Conservation (phyloP, 305 asterid genomes). For the Ruellia speciosa region DNA sequence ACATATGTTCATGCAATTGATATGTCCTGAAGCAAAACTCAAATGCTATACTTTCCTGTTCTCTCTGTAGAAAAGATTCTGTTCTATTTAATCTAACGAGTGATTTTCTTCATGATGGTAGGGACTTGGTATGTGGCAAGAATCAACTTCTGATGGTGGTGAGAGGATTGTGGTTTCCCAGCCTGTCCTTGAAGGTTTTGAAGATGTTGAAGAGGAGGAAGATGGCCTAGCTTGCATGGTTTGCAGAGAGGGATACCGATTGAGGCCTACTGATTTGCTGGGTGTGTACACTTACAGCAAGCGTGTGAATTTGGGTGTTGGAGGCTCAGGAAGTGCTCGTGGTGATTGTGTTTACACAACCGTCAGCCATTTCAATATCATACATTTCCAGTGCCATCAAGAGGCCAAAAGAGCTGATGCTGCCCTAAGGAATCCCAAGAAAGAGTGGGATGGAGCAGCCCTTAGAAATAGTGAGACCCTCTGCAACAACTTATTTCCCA, state of each 20-base stretch:
- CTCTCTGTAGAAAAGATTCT: slow-evolving; percentile 1
- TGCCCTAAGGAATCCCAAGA: slow-evolving; percentile 71
- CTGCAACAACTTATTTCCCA: slow-evolving; percentile 84
- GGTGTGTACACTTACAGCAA: slow-evolving; percentile 91
- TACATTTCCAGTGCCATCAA: slow-evolving; percentile 99
- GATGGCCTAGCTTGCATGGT: slow-evolving; percentile 99
- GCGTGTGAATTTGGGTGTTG: slow-evolving; percentile 89
- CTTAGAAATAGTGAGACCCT: slow-evolving; percentile 94
- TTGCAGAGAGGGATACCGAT: slow-evolving; percentile 88
- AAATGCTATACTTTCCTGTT: background rate
- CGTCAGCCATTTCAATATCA: slow-evolving; percentile 96
- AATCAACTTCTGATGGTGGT: slow-evolving; percentile 80
- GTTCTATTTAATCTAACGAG: slow-evolving; percentile 15
- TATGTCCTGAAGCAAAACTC: slow-evolving; percentile 15
- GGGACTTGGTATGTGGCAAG: slow-evolving; percentile 95
- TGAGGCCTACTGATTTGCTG: slow-evolving; percentile 80
- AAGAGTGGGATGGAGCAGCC: slow-evolving; percentile 99
- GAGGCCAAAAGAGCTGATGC: slow-evolving; percentile 99
- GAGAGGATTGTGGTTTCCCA: slow-evolving; percentile 82
- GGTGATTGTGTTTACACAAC: slow-evolving; percentile 98
- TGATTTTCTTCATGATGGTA: slow-evolving; percentile 33
- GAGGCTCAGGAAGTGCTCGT: slow-evolving; percentile 79
- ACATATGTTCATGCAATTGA: background rate
- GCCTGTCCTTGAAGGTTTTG: slow-evolving; percentile 85
- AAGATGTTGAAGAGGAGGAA: slow-evolving; percentile 94